Conservation (phyloP, 2,329 filamentous ascomycete species). For the Calonectria honghensis region DNA sequence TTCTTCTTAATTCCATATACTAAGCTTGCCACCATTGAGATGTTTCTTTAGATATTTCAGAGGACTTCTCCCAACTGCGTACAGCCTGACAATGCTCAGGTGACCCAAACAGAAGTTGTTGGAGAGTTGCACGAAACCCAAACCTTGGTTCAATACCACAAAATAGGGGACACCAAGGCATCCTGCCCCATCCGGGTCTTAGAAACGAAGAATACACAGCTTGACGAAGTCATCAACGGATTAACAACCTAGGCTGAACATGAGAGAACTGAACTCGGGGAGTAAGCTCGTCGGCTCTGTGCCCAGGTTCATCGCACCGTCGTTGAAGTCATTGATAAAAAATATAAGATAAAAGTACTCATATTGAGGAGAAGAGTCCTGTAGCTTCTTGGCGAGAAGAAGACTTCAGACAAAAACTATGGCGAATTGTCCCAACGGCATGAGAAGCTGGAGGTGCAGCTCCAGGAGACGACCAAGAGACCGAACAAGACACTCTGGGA, state of each 20-base stretch:
- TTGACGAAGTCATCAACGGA: not conserved
- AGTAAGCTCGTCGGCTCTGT: not conserved
- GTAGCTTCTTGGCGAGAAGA: not conserved
- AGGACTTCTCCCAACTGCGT: too few relatives aligned
- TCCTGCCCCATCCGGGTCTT: too few relatives aligned
- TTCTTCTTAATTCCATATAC: not conserved
- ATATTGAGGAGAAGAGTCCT: not conserved
- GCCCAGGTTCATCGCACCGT: not conserved
- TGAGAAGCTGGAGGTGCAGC: not conserved
- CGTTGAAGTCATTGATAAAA: too few relatives aligned
- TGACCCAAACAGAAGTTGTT: not conserved
- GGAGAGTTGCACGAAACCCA: not conserved
- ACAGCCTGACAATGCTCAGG: too few relatives aligned
- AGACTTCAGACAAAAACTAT: not conserved
- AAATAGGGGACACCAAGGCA: too few relatives aligned
- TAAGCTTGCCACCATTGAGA: not conserved
- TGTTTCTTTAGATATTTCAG: too few relatives aligned
- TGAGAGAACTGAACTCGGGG: not conserved
- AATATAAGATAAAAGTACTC: not conserved
- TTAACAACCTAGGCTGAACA: not conserved
- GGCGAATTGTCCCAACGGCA: not conserved
- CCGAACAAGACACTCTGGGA: constrained; percentile 4
- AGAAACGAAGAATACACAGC: not conserved
- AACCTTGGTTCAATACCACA: not conserved
- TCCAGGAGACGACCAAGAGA: not conserved